phyloP scores from a whole-genome alignment of 1,284 basidiomycete species.

The Sporisorium iseilematis-ciliati region DNA sequence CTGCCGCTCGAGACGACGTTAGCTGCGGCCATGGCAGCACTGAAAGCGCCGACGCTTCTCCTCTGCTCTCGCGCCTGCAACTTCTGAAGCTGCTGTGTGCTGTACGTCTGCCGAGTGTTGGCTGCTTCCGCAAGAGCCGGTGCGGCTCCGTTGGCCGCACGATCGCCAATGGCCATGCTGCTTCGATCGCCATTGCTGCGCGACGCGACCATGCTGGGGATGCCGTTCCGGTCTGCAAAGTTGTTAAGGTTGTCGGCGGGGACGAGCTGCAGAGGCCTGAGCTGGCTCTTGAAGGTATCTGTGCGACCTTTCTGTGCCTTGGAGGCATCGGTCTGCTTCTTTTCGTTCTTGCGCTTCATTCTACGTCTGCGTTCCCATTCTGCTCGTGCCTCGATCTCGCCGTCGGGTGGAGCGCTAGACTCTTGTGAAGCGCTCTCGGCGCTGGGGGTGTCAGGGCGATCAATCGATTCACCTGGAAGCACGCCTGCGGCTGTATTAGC shows the following conservation, averaged over 20 bases:
- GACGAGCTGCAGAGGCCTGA: slow-evolving; percentile 58
- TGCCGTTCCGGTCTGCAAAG: slow-evolving; percentile 24
- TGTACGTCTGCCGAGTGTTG: slow-evolving; percentile 33
- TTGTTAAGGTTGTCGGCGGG: slow-evolving; percentile 34
- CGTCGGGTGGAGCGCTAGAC: slow-evolving; percentile 64
- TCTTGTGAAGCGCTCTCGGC: slow-evolving; percentile 50
- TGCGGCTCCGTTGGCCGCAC: slow-evolving; percentile 12
- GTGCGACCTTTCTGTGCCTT: slow-evolving; percentile 26
- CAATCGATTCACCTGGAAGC: slow-evolving; percentile 7
- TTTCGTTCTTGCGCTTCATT: slow-evolving; percentile 51
- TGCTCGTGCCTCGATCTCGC: slow-evolving; percentile 65
- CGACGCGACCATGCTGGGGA: slow-evolving; percentile 1
- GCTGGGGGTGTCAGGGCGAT: slow-evolving; percentile 32
- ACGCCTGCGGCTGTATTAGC: slow-evolving; percentile 1
- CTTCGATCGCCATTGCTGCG: slow-evolving; percentile 22
- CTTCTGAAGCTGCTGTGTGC: slow-evolving; percentile 63
- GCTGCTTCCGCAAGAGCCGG: slow-evolving; percentile 10
- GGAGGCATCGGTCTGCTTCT: slow-evolving; percentile 23
- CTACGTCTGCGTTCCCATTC: slow-evolving; percentile 65
- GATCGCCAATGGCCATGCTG: slow-evolving; percentile 20
- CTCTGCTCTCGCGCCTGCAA: slow-evolving; percentile 59
- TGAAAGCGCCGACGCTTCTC: slow-evolving; percentile 60
- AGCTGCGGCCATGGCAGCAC: slow-evolving; percentile 56
- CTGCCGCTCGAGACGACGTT: slow-evolving; percentile 56
- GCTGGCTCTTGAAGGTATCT: slow-evolving; percentile 48